Conservation (phyloP, 2,329 filamentous ascomycete genomes). For the Paecilomyces fulvus region DNA sequence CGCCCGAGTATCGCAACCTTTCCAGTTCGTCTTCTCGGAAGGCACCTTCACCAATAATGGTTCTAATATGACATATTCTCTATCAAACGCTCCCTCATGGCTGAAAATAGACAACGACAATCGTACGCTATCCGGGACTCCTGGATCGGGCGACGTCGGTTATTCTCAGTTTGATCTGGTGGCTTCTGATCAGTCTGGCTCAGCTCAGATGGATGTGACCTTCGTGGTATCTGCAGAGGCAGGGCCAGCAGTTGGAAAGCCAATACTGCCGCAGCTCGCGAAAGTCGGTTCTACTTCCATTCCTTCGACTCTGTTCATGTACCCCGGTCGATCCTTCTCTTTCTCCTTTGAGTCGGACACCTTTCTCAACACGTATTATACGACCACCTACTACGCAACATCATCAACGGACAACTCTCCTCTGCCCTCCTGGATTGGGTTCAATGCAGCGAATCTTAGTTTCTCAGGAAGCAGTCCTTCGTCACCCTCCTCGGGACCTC, state of each 20-base stretch:
- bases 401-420: slow-evolving; percentile 71
- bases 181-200: slow-evolving; percentile 59
- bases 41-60: slow-evolving; percentile 62
- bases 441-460: slow-evolving; percentile 53
- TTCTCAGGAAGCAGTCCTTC: slow-evolving; percentile 67
- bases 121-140: slow-evolving; percentile 63
- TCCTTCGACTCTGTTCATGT: slow-evolving; percentile 30
- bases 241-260: slow-evolving; percentile 25
- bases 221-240: slow-evolving; percentile 56
- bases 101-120: slow-evolving; percentile 58
- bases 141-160: slow-evolving; percentile 49
- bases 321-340: slow-evolving; percentile 45
- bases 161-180: slow-evolving; percentile 56
- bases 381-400: slow-evolving; percentile 66
- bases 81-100: slow-evolving; percentile 62
- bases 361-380: slow-evolving; percentile 50
- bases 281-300: slow-evolving; percentile 27
- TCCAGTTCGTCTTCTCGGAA: slow-evolving; percentile 32
- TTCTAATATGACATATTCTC: slow-evolving; percentile 54
- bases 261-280: slow-evolving; percentile 29
- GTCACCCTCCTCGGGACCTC: slow-evolving; percentile 57
- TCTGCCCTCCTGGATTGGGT: slow-evolving; percentile 75
- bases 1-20: slow-evolving; percentile 55
- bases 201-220: slow-evolving; percentile 56
- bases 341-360: slow-evolving; percentile 63